Conservation (phyloP, 495 filamentous ascomycete genomes). For the Aspergillus heteromorphus region DNA sequence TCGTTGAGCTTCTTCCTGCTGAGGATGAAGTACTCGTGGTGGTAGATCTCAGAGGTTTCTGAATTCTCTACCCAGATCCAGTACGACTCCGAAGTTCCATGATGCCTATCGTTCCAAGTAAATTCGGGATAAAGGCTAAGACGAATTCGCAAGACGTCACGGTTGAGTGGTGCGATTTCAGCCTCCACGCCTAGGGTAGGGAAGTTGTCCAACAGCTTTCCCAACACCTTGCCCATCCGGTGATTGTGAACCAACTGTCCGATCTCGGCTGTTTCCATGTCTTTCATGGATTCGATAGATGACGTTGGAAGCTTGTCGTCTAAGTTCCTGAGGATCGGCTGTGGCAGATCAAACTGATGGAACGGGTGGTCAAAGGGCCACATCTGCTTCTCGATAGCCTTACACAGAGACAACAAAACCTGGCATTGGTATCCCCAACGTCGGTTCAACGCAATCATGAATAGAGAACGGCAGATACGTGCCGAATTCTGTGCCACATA, state of each 20-base stretch:
- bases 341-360: conserved; percentile 87
- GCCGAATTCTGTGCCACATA: conserved; percentile 96
- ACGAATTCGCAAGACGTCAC: conserved; percentile 85
- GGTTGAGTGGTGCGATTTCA: conserved; percentile 92
- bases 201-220: conserved; percentile 81
- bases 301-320: conserved; percentile 67
- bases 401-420: conserved; percentile 82
- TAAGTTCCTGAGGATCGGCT: conserved; percentile 73
- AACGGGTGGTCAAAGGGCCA: conserved; percentile 96
- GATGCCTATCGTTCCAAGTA: conserved; percentile 90
- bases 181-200: conserved; percentile 84
- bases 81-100: conserved; percentile 91
- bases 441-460: conserved; percentile 94
- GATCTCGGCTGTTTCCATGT: conserved; percentile 90
- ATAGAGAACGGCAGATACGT: conserved; percentile 88
- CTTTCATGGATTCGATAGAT: conserved; percentile 74
- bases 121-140: conserved; percentile 86
- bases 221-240: conserved; percentile 73
- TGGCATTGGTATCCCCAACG: conserved; percentile 93
- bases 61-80: conserved; percentile 99
- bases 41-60: conserved; percentile 95
- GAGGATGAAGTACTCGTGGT: conserved; percentile 95
- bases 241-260: conserved; percentile 88
- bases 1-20: conserved; percentile 83
- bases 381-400: conserved; percentile 90